phyloP scores from a whole-genome alignment of 257 asterid species.

The Nyctanthes arbortristis region DNA sequence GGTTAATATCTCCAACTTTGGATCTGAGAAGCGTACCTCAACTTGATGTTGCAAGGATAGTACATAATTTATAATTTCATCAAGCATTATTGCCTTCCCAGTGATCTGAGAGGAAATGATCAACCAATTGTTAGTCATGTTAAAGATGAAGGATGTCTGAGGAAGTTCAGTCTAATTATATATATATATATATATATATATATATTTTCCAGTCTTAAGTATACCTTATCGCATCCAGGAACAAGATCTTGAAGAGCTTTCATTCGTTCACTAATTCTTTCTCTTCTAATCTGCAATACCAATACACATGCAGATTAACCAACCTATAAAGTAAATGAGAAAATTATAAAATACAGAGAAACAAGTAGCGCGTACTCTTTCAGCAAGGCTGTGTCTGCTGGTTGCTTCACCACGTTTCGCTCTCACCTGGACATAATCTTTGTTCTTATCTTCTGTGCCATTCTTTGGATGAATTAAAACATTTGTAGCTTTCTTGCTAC shows the following conservation, averaged over 20 bases:
- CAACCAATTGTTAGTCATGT: neutral
- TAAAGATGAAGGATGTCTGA: neutral
- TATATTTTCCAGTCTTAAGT: too few species aligned
- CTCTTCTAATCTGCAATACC: conserved; percentile 19
- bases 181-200: too few species aligned
- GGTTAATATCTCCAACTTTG: neutral
- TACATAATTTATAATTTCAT: conserved; percentile 57
- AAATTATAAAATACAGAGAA: neutral
- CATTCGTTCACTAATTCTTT: conserved; percentile 17
- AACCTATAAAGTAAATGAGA: neutral
- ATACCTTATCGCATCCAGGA: conserved; percentile 20
- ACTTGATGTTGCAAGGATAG: conserved; percentile 59
- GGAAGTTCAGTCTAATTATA: neutral
- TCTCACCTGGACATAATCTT: neutral
- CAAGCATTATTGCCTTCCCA: conserved; percentile 67
- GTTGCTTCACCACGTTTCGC: conserved; percentile 9
- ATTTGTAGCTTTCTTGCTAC: neutral
- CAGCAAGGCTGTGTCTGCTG: conserved; percentile 22
- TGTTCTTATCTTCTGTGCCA: neutral
- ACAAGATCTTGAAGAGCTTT: conserved; percentile 21
- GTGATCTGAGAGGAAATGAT: conserved; percentile 36
- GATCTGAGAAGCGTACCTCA: conserved; percentile 37
- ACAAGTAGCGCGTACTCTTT: conserved; percentile 4
- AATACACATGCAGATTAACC: neutral
- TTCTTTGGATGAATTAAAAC: neutral